Percentiles rank a stretch among this genome's conserved stretches.
These are phyloP conservation scores for Primulina tabacum DNA, from an alignment of 257 asterid genomes.

Conservation along the genomic window DNA sequence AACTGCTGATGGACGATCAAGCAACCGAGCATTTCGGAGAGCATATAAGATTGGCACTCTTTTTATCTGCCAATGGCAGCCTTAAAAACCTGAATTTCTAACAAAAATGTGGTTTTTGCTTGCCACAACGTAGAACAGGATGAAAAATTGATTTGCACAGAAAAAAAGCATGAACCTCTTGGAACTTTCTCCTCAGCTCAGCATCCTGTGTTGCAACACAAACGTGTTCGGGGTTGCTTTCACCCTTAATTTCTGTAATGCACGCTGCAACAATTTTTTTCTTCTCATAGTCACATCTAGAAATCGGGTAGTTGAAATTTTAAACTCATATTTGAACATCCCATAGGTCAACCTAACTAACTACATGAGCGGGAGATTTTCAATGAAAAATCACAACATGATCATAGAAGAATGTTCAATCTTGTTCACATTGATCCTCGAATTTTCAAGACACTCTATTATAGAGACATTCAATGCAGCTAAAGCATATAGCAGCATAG, in stretches of 20 bases:
- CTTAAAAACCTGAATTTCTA: conserved; percentile 2
- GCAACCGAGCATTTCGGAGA: conserved; percentile 76
- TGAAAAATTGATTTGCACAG: not conserved
- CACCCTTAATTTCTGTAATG: conserved; percentile 74
- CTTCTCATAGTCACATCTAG: conserved; percentile 85
- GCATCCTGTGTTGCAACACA: conserved; percentile 94
- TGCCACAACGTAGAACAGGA: conserved; percentile 7
- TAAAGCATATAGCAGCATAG: not conserved
- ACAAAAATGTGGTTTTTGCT: conserved; percentile 4
- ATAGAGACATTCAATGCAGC: not conserved
- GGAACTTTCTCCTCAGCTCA: conserved; percentile 61
- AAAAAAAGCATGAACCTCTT: conserved; percentile 48
- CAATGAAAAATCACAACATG: not conserved
- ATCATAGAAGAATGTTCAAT: not conserved
- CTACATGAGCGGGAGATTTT: not conserved
- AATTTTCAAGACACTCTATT: not conserved
- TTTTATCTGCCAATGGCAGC: conserved; percentile 53
- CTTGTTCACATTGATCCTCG: not conserved
- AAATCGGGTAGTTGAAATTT: conserved; percentile 11
- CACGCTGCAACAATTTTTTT: conserved; percentile 68
- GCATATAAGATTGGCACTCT: conserved; percentile 79
- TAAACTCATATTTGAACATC: not conserved
- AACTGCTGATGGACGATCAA: conserved; percentile 72
- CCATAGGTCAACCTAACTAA: conserved; percentile 6
- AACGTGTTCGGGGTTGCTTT: conserved; percentile 69